Evolutionary conservation across 306 rosid genomes (phyloP).

Genomic region (Cajanus cajan): DNA sequence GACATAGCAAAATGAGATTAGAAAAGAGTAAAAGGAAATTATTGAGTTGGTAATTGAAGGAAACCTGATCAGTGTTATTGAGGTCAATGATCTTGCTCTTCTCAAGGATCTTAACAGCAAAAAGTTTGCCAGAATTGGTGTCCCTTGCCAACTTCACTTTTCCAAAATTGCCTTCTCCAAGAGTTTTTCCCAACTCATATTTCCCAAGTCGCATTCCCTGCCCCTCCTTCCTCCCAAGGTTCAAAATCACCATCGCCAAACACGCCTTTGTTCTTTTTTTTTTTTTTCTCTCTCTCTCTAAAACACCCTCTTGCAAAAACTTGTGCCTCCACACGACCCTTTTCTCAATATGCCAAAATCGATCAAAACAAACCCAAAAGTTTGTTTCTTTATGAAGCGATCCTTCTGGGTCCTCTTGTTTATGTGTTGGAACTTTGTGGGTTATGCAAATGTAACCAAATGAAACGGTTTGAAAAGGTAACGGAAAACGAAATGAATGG

Average conservation of each 20-base stretch:
- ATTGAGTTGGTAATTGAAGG: not conserved
- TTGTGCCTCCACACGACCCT: not conserved
- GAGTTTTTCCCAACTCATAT: conserved; percentile 61
- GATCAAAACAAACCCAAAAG: not conserved
- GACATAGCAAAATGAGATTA: not conserved
- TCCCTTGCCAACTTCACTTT: conserved; percentile 70
- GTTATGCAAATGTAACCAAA: not conserved
- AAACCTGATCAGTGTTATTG: conserved; percentile 72
- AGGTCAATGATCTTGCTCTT: conserved; percentile 58
- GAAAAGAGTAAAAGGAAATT: not conserved
- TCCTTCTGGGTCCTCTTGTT: not conserved
- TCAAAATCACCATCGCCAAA: conserved; percentile 35
- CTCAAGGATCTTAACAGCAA: conserved; percentile 74
- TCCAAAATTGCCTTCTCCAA: conserved; percentile 82
- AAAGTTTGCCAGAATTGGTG: conserved; percentile 45
- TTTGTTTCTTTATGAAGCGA: not conserved
- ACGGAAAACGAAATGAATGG: not conserved
- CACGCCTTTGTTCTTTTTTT: too few species aligned
- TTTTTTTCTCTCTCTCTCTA: not conserved
- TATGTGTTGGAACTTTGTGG: not conserved
- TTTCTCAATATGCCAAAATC: not conserved
- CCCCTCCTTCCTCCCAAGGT: conserved; percentile 11
- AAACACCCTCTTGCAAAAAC: not conserved
- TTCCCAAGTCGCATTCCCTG: conserved; percentile 64
- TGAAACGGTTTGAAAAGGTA: conserved; percentile 10